A percentile compares a stretch with the other conserved stretches of the same genome.
Conservation (phyloP, 2,329 filamentous ascomycete species). For the Pyricularia pennisetigena region DNA sequence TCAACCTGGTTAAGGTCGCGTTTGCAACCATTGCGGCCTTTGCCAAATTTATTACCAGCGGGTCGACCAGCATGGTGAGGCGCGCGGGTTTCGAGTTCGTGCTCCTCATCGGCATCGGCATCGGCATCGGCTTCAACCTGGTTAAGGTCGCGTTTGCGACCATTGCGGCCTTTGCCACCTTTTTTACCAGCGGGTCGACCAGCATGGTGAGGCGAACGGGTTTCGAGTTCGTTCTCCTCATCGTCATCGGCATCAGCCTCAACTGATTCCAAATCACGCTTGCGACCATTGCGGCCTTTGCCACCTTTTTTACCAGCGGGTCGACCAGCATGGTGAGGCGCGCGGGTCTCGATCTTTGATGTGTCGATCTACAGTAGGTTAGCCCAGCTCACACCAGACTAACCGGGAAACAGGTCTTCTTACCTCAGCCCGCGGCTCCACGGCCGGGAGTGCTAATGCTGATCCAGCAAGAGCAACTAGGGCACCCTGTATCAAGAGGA, state of each 20-base stretch:
- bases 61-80: constrained; percentile 7
- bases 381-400: background rate
- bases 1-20: no score
- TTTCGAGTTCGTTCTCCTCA: constrained; percentile 8
- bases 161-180: background rate
- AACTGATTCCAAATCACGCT: background rate
- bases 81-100: constrained; percentile 10
- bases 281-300: constrained; percentile 8
- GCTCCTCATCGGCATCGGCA: constrained; percentile 6
- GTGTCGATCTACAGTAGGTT: constrained; percentile 4
- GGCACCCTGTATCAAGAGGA: constrained; percentile 10
- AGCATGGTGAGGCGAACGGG: constrained; percentile 12
- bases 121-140: constrained; percentile 6
- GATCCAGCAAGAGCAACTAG: constrained; percentile 18
- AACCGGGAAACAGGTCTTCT: background rate
- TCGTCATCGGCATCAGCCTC: background rate
- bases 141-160: background rate
- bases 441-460: constrained; percentile 13
- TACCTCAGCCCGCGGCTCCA: constrained; percentile 11
- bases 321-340: constrained; percentile 15
- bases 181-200: constrained; percentile 10
- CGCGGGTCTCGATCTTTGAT: constrained; percentile 9
- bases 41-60: constrained; percentile 5
- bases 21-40: background rate
- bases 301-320: constrained; percentile 10